These are phyloP conservation scores for Globisporangium spiculum DNA, from an alignment of 352 stramenopile species.

Conservation along the genomic window DNA sequence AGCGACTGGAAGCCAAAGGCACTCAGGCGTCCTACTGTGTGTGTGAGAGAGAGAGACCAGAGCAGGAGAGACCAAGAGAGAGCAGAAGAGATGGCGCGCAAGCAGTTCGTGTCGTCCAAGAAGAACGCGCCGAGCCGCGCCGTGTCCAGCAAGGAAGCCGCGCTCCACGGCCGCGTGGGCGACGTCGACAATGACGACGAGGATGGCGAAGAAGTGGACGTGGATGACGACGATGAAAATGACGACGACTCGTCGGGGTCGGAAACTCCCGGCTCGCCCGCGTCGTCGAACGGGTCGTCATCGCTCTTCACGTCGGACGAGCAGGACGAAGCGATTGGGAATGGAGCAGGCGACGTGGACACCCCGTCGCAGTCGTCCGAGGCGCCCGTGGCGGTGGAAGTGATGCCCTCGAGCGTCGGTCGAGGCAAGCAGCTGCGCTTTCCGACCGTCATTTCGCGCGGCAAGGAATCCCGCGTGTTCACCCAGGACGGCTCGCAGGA, in stretches of 20 bases:
- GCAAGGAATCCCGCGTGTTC: slow-evolving; percentile 62
- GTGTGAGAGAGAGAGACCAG: neutral
- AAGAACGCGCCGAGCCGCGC: slow-evolving; percentile 80
- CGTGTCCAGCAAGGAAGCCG: slow-evolving; percentile 83
- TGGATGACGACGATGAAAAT: slow-evolving; percentile 25
- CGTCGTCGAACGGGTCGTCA: slow-evolving; percentile 28
- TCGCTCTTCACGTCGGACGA: slow-evolving; percentile 34
- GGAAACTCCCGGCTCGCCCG: slow-evolving; percentile 24
- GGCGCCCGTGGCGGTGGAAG: slow-evolving; percentile 46
- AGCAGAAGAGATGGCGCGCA: slow-evolving; percentile 52
- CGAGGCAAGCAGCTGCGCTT: slow-evolving; percentile 81
- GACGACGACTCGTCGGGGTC: slow-evolving; percentile 19
- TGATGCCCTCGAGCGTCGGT: slow-evolving; percentile 67
- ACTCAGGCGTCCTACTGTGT: neutral
- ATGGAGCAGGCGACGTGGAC: slow-evolving; percentile 15
- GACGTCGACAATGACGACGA: slow-evolving; percentile 23
- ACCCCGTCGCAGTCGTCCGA: slow-evolving; percentile 11
- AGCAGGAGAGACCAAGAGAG: neutral
- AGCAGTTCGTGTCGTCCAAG: slow-evolving; percentile 86
- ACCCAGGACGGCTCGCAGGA: slow-evolving; percentile 28
- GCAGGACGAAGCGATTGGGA: slow-evolving; percentile 17
- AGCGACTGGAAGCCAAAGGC: neutral
- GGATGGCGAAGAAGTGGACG: slow-evolving; percentile 14
- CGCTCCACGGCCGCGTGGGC: slow-evolving; percentile 47
- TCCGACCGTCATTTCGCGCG: slow-evolving; percentile 59